A percentile compares a stretch with the other conserved stretches of the same genome.
Conservation (phyloP, 768 basidiomycete species). For the Auricularia auricula-judae region DNA sequence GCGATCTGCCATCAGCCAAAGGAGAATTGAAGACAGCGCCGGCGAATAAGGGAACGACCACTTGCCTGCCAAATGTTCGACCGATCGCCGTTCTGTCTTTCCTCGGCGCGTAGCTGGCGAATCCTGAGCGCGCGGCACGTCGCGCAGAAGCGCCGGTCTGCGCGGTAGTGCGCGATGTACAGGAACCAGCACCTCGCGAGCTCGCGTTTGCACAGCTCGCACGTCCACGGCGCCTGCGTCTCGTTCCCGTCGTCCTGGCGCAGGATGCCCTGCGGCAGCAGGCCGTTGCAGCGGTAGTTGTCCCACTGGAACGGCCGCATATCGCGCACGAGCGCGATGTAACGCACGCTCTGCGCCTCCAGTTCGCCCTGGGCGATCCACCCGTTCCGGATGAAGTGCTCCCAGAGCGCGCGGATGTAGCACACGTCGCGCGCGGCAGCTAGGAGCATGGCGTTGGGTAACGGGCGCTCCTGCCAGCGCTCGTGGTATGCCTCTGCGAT, state of each 20-base stretch:
- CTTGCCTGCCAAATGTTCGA: background rate
- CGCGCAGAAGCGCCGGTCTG: background rate
- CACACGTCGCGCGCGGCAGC: slow-evolving; percentile 35
- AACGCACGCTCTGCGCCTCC: slow-evolving; percentile 9
- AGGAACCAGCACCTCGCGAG: background rate
- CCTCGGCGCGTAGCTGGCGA: background rate
- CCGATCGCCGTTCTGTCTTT: background rate
- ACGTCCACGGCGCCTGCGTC: background rate
- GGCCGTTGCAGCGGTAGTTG: background rate
- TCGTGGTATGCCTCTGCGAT: slow-evolving; percentile 20
- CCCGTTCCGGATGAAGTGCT: slow-evolving; percentile 17
- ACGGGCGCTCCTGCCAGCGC: slow-evolving; percentile 27
- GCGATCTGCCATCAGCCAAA: background rate
- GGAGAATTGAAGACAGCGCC: background rate
- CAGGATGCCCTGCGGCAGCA: background rate
- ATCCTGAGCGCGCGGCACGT: background rate
- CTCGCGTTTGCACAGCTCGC: background rate
- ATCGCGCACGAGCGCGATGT: slow-evolving; percentile 11
- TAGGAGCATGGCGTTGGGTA: slow-evolving; percentile 23
- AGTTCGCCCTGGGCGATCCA: slow-evolving; percentile 10
- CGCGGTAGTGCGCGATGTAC: background rate
- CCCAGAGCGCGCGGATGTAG: slow-evolving; percentile 26
- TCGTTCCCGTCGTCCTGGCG: background rate
- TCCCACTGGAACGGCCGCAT: background rate
- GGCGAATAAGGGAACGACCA: background rate